Base-by-base conservation (phyloP, 768 basidiomycete species). In the Psilocybe subaeruginosa region DNA sequence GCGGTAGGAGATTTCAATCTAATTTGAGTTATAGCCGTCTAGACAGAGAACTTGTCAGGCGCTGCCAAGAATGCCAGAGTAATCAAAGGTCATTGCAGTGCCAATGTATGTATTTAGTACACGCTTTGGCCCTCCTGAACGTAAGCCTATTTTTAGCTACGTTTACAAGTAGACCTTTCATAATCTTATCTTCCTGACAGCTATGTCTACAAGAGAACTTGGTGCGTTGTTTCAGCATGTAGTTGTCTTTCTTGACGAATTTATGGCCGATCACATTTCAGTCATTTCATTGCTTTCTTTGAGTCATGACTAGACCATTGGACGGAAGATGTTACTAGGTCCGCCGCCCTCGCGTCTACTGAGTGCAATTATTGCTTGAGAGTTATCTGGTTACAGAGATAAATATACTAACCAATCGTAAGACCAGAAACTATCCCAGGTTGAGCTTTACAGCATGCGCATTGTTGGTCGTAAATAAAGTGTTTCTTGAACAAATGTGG, bases 101-200 rank as follows among this genome's bases (percentile, higher is more conserved):
- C 30, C 14, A 19, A 5, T 31, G 30, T 17, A 8, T 50, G 19
- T 51, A 14, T 51, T 53, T 53, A 37, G 51, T 33, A 51, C 29
- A 31, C 23, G 49, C 30, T 30, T 51, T 33, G 41, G 4, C n/a
- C 14, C 41, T 43, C 41, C 14, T 43, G 41, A 43, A 43, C 41
- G 14, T n/a, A 43, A 16, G 14, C 9, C 14, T 43, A 43, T 14
- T 43, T 43, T 11, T 43, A n/a, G 41, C 41, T 43, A 11, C 8
- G 2, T 43, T 12, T n/a, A 43, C 41, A 14, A 14, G 17, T 37
- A 53, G 31, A 37, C n/a, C 31, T 11, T 53, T 53, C 49, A 43
- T 53, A 53, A 53, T 53, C 51, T 53, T 53, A 53, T 53, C 51
- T 14, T 53, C 29, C n/a, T 53, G 51, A 53, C 51, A 51, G 50